Conservation (phyloP, 305 asterid genomes). For the Caryopteris hybrid region DNA sequence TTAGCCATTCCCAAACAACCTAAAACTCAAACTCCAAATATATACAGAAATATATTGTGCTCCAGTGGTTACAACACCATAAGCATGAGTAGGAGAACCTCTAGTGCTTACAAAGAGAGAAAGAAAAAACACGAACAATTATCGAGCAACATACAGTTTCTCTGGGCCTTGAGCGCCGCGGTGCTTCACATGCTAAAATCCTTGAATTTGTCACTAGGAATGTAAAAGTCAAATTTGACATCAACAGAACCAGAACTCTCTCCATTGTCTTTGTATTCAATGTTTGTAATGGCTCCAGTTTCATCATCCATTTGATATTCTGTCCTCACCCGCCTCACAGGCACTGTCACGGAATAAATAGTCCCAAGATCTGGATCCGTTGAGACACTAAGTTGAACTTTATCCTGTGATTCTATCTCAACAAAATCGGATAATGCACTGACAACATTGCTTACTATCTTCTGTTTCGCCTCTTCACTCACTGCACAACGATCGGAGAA, state of each 20-base stretch:
- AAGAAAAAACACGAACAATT: neutral
- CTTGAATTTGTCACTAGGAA: slow-evolving; percentile 50
- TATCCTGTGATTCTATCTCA: slow-evolving; percentile 95
- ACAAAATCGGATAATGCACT: slow-evolving; percentile 80
- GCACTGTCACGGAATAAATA: slow-evolving; percentile 82
- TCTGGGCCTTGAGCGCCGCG: slow-evolving; percentile 14
- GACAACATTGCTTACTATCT: slow-evolving; percentile 86
- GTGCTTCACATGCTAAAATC: slow-evolving; percentile 33
- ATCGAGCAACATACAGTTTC: slow-evolving; percentile 3
- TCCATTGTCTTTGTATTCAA: slow-evolving; percentile 73
- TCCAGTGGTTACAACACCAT: slow-evolving; percentile 22
- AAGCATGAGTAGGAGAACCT: slow-evolving; percentile 6
- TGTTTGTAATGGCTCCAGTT: slow-evolving; percentile 59
- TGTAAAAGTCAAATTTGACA: slow-evolving; percentile 82
- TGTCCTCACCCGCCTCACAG: slow-evolving; percentile 79
- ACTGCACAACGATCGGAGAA: slow-evolving; percentile 97
- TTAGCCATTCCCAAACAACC: neutral
- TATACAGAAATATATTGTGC: slow-evolving; percentile 26
- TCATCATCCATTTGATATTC: slow-evolving; percentile 78
- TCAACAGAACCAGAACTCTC: slow-evolving; percentile 82
- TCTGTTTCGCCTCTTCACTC: slow-evolving; percentile 93
- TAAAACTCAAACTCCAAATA: slow-evolving; percentile 13
- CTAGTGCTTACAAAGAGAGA: neutral
- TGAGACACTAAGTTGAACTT: slow-evolving; percentile 86
- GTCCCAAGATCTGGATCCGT: slow-evolving; percentile 91